Conservation (phyloP, 2,329 filamentous ascomycete genomes). For the Huntiella savannae region DNA sequence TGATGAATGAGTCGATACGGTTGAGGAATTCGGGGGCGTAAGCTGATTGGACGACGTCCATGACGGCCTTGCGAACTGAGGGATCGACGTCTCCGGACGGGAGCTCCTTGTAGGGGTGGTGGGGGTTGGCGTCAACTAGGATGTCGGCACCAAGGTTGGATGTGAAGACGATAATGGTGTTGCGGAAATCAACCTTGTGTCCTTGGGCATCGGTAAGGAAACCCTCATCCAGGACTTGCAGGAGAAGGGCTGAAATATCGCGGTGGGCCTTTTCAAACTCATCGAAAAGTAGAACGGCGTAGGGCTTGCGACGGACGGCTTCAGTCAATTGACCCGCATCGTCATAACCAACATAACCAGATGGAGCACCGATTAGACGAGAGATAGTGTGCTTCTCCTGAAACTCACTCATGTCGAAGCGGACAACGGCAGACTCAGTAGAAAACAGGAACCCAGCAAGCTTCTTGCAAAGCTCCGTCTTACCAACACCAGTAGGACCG, state of each 20-base stretch:
- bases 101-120: constrained; percentile 43
- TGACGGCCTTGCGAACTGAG: constrained; percentile 58
- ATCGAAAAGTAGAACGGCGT: constrained; percentile 85
- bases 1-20: constrained; percentile 87
- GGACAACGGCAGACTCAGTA: constrained; percentile 72
- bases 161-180: constrained; percentile 90
- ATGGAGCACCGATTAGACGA: constrained; percentile 76
- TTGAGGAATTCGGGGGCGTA: constrained; percentile 93
- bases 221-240: constrained; percentile 91
- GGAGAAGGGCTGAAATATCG: constrained; percentile 76
- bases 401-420: constrained; percentile 97
- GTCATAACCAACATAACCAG: constrained; percentile 91
- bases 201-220: constrained; percentile 91
- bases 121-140: constrained; percentile 54
- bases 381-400: constrained; percentile 95
- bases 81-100: constrained; percentile 50
- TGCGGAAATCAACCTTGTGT: constrained; percentile 90
- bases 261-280: constrained; percentile 96
- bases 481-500: constrained; percentile 88
- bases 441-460: constrained; percentile 86
- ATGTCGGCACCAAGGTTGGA: constrained; percentile 90
- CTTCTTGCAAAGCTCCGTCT: constrained; percentile 94
- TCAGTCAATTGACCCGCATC: constrained; percentile 93
- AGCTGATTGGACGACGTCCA: constrained; percentile 60
- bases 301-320: constrained; percentile 83